Base-by-base conservation (phyloP, 2,329 filamentous ascomycete genomes). In the Pseudogymnoascus sp. region DNA sequence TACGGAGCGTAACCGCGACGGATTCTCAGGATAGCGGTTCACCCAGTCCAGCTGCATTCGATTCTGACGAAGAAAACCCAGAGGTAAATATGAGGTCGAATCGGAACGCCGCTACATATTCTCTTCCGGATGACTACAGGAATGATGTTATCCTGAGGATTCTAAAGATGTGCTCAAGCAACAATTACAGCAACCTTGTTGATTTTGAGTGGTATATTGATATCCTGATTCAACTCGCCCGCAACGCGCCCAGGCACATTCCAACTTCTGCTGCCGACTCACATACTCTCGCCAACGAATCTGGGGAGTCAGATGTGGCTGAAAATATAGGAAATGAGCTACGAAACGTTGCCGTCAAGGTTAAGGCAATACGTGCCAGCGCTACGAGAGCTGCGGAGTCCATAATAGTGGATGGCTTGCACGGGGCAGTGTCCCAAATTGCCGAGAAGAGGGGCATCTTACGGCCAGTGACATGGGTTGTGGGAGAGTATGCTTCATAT, bases 201-300 rank as follows among this genome's bases (percentile, higher is more conserved):
- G 93, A 99, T 73, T 99, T 99, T 74, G 93, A 97, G 69, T 99
- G 95, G 95, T 97, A 97, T 74, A 89, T 97, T 68, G 90, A 95
- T 68, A 85, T 96, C 28, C 78, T 99, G 31, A 89, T 91, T 4
- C 91, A 96, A 72, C 82, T 99, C 12, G 86, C 97, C 42, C 86
- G 88, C 72, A 82, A 90, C 76, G 80, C 88, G 18, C 89, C 79
- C 0, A 56, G 50, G 28, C 50, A 56, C 28, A 69, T 78, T n/a
- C 77, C 81, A 56, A 69, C 70, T 11, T 69, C 70, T 23, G 46
- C 61, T 11, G 44, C 67, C 2, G 63, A 68, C 10, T 56, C 59
- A 3, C 64, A 64, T 5, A 38, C 63, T 23, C 64, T 60, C 8
- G 8, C 31, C 5, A 65, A 61, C n/a, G 61, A 69, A 21, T 38